Conservation (phyloP, 2,329 filamentous ascomycete genomes). For the Sphaerulina populicola region DNA sequence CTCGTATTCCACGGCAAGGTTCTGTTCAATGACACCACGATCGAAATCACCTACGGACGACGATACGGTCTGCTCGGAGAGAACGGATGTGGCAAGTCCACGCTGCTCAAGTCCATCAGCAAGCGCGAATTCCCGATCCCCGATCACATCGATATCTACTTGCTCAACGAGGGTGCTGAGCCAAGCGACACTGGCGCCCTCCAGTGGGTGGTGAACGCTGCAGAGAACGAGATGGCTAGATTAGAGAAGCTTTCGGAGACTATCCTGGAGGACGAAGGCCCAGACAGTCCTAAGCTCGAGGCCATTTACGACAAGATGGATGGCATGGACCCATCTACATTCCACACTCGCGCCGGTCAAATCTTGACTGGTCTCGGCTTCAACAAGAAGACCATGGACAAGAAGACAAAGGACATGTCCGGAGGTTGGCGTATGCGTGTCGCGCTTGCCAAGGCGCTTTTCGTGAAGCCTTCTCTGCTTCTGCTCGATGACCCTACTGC, state of each 20-base stretch:
- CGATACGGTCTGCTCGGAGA: conserved; percentile 93
- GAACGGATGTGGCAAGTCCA: conserved; percentile 99
- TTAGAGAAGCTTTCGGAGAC: conserved; percentile 84
- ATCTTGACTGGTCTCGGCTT: conserved; percentile 98
- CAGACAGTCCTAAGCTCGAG: conserved; percentile 80
- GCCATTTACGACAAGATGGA: conserved; percentile 99
- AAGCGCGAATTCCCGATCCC: conserved; percentile 92
- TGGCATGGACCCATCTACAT: conserved; percentile 96
- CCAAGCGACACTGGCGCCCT: conserved; percentile 81
- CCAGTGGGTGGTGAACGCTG: conserved; percentile 94
- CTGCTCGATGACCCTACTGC: conserved; percentile 97
- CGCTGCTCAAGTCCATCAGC: conserved; percentile 89
- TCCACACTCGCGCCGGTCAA: conserved; percentile 86
- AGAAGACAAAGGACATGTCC: conserved; percentile 99
- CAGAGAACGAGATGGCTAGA: conserved; percentile 82
- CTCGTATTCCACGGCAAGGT: conserved; percentile 97
- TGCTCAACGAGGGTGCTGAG: conserved; percentile 93
- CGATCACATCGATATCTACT: conserved; percentile 94
- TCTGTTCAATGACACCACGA: conserved; percentile 82
- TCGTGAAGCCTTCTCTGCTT: conserved; percentile 93
- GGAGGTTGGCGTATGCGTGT: conserved; percentile 99
- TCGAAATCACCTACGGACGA: conserved; percentile 87
- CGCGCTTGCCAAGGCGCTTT: conserved; percentile 90
- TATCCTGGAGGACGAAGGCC: conserved; percentile 83
- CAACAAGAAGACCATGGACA: conserved; percentile 95